A percentile compares a stretch with the other conserved stretches of the same genome.
These are phyloP conservation scores for Hypoxylon lenormandii DNA, from an alignment of 495 filamentous ascomycete genomes.

Conservation along the genomic window DNA sequence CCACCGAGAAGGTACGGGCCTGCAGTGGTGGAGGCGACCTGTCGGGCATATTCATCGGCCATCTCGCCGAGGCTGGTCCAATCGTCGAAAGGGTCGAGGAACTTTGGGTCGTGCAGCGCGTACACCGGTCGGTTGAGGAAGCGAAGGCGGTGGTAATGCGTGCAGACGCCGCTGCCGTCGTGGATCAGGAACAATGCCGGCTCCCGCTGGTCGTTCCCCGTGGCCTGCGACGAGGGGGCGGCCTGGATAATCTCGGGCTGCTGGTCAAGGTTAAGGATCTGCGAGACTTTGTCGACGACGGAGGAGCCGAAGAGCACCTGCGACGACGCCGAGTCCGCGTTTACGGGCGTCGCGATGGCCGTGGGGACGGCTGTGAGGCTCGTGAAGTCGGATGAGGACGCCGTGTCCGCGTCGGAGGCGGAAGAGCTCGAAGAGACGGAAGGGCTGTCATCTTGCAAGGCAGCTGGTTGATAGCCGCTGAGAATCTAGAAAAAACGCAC, in stretches of 20 bases:
- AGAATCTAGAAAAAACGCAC: not conserved
- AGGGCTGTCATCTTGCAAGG: not conserved
- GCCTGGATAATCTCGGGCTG: not conserved
- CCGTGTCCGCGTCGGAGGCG: not conserved
- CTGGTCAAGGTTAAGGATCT: constrained; percentile 6
- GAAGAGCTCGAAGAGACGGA: not conserved
- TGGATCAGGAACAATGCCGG: constrained; percentile 10
- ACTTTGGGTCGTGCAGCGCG: constrained; percentile 23
- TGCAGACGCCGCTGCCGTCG: constrained; percentile 21
- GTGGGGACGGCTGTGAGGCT: constrained; percentile 2
- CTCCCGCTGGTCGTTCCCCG: not conserved
- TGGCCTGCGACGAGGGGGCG: not conserved
- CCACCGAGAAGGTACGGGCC: constrained; percentile 69
- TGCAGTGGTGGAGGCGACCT: constrained; percentile 7
- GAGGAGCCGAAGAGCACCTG: not conserved
- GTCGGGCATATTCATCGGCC: constrained; percentile 11
- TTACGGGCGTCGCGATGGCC: not conserved
- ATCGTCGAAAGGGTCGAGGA: constrained; percentile 12
- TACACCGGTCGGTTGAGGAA: constrained; percentile 11
- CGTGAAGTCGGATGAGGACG: constrained; percentile 1
- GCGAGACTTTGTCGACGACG: constrained; percentile 1
- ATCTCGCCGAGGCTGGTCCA: constrained; percentile 17
- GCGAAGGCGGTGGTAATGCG: constrained; percentile 18
- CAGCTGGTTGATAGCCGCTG: not conserved
- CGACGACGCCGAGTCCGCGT: not conserved